Percentiles rank a stretch among this genome's conserved stretches.
phyloP scores from a whole-genome alignment of 2,329 filamentous ascomycete species.

The Boeremia lycopersici region DNA sequence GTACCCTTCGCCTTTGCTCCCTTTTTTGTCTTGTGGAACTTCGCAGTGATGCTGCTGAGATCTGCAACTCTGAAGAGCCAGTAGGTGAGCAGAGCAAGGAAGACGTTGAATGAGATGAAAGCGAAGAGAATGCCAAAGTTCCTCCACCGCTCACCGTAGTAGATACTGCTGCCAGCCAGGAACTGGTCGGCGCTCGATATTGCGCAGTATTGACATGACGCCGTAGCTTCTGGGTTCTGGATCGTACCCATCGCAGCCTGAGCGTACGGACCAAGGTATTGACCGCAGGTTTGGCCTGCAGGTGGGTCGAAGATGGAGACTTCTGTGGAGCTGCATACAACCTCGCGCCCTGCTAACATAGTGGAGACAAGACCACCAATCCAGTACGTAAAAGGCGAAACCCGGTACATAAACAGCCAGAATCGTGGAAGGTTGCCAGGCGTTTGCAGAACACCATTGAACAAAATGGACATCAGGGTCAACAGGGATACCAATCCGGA shows the following conservation, averaged over 20 bases:
- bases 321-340: slow-evolving; percentile 56
- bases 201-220: slow-evolving; percentile 58
- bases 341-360: slow-evolving; percentile 52
- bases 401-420: slow-evolving; percentile 79
- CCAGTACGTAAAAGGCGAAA: slow-evolving; percentile 71
- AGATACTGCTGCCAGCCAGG: slow-evolving; percentile 50
- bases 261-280: slow-evolving; percentile 55
- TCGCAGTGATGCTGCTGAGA: slow-evolving; percentile 18
- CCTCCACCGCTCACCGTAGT: slow-evolving; percentile 63
- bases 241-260: slow-evolving; percentile 48
- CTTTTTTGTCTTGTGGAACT: slow-evolving; percentile 26
- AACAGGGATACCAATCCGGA: slow-evolving; percentile 66
- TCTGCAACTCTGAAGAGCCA: slow-evolving; percentile 50
- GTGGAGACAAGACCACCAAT: slow-evolving; percentile 49
- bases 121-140: slow-evolving; percentile 75
- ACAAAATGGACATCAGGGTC: slow-evolving; percentile 55
- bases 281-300: slow-evolving; percentile 48
- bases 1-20: slow-evolving; percentile 22
- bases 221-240: slow-evolving; percentile 52
- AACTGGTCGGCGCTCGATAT: slow-evolving; percentile 55
- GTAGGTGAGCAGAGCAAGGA: slow-evolving; percentile 64
- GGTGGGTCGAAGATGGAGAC: slow-evolving; percentile 51
- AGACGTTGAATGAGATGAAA: slow-evolving; percentile 69
- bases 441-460: slow-evolving; percentile 64
- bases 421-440: slow-evolving; percentile 68